phyloP scores from a whole-genome alignment of 768 basidiomycete genomes.

The Hericium alpestre region DNA sequence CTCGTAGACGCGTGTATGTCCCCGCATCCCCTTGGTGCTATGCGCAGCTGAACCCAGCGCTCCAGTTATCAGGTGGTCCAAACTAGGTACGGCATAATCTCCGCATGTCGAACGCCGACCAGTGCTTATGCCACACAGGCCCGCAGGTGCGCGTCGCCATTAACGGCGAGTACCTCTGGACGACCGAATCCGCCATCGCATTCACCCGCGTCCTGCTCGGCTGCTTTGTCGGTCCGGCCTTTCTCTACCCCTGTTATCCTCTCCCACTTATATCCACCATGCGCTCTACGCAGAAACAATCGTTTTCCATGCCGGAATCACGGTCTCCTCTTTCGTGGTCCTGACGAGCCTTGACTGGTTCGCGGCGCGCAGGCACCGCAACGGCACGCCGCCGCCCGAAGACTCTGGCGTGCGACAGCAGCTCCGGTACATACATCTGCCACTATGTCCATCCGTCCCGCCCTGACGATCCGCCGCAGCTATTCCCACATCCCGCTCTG shows the following conservation, averaged over 20 bases:
- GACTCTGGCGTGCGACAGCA: conserved; percentile 6
- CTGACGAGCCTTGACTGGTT: conserved; percentile 32
- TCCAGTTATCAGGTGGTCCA: conserved; percentile 70
- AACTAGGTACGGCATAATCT: conserved; percentile 37
- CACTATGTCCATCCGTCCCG: background rate
- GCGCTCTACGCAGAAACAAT: conserved; percentile 46
- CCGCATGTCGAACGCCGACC: too few species aligned
- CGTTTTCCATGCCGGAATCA: conserved; percentile 63
- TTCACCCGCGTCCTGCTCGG: conserved; percentile 56
- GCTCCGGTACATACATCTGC: conserved; percentile 1
- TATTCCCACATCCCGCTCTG: conserved; percentile 69
- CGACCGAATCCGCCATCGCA: conserved; percentile 17
- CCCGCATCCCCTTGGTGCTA: background rate
- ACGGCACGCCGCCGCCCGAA: conserved; percentile 2
- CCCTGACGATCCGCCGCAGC: conserved; percentile 24
- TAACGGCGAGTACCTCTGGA: too few species aligned
- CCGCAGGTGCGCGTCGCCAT: background rate
- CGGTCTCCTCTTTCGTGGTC: conserved; percentile 43
- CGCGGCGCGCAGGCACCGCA: conserved; percentile 15
- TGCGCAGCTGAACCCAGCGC: background rate
- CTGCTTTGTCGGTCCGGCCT: conserved; percentile 45
- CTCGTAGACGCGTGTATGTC: conserved; percentile 65
- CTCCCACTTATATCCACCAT: background rate
- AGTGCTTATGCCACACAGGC: background rate
- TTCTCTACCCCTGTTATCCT: background rate